phyloP scores from a whole-genome alignment of 2,329 filamentous ascomycete genomes.

The Trichoderma koningiopsis region DNA sequence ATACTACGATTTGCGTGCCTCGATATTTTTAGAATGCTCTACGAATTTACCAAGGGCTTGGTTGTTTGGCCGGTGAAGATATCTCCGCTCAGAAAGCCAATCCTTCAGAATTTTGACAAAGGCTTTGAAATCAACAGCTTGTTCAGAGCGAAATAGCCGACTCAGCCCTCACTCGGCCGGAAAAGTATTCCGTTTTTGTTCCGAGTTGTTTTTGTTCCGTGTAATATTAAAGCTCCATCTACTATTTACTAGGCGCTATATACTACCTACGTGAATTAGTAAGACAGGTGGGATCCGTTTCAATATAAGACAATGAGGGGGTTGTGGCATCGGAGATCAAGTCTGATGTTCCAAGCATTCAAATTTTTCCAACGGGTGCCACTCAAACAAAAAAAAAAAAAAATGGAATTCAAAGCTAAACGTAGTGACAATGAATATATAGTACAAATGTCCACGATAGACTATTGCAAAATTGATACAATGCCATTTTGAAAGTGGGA shows the following conservation, averaged over 20 bases:
- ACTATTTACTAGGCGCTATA: background rate
- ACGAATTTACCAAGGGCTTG: background rate
- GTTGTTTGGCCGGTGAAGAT: background rate
- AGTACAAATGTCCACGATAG: background rate
- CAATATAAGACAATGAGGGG: background rate
- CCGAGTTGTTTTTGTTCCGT: background rate
- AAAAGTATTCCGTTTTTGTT: background rate
- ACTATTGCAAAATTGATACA: background rate
- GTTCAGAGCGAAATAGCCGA: background rate
- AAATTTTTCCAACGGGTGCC: no score
- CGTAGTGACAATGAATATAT: background rate
- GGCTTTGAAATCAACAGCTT: constrained; percentile 19
- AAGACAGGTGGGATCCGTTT: background rate
- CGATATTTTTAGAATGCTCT: background rate
- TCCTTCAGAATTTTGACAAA: background rate
- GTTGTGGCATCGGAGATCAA: background rate
- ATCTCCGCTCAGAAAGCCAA: background rate
- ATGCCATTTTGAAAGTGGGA: background rate
- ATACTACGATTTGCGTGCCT: background rate
- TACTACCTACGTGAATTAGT: background rate
- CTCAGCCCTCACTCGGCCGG: background rate
- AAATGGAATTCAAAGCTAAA: background rate
- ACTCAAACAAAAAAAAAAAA: no score
- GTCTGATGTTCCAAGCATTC: background rate
- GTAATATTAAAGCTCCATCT: background rate